These are phyloP conservation scores for Endocalyx cinctus DNA, from an alignment of 2,329 filamentous ascomycete species.

Conservation along the genomic window DNA sequence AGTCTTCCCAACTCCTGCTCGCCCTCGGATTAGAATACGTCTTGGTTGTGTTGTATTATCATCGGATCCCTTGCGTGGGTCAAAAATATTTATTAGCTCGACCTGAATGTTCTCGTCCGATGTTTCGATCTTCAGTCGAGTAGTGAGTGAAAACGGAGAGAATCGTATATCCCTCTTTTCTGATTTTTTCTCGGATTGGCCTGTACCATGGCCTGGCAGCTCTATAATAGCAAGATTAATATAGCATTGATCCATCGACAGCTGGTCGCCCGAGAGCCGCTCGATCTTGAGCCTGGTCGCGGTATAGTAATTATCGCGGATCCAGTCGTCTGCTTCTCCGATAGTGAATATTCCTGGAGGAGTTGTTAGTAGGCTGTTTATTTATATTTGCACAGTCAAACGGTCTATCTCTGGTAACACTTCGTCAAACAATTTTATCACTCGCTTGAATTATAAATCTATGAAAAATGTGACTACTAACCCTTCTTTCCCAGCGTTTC, in stretches of 20 bases:
- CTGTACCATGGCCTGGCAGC: not conserved
- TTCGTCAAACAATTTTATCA: too few species aligned
- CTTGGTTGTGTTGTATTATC: not conserved
- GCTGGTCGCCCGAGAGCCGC: constrained; percentile 1
- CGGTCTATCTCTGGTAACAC: too few species aligned
- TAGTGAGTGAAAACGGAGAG: not conserved
- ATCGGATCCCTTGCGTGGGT: not conserved
- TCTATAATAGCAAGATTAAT: constrained; percentile 6
- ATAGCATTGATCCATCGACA: constrained; percentile 8
- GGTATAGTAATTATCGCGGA: constrained; percentile 1
- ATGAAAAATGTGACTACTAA: too few species aligned
- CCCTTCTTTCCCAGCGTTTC: too few species aligned
- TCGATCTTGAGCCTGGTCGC: constrained; percentile 1
- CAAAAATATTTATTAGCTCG: not conserved
- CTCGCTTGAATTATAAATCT: too few species aligned
- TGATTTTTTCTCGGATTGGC: not conserved
- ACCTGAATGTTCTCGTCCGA: not conserved
- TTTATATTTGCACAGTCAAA: too few species aligned
- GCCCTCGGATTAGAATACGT: constrained; percentile 4
- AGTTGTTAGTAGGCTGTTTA: too few species aligned
- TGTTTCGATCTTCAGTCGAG: not conserved
- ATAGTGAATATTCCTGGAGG: too few species aligned
- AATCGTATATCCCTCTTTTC: not conserved
- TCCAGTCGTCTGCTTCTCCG: not conserved
- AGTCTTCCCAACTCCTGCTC: constrained; percentile 7